Percentiles rank a stretch among this genome's conserved stretches.
phyloP scores from a whole-genome alignment of 1,284 basidiomycete genomes.

The Abortiporus biennis region DNA sequence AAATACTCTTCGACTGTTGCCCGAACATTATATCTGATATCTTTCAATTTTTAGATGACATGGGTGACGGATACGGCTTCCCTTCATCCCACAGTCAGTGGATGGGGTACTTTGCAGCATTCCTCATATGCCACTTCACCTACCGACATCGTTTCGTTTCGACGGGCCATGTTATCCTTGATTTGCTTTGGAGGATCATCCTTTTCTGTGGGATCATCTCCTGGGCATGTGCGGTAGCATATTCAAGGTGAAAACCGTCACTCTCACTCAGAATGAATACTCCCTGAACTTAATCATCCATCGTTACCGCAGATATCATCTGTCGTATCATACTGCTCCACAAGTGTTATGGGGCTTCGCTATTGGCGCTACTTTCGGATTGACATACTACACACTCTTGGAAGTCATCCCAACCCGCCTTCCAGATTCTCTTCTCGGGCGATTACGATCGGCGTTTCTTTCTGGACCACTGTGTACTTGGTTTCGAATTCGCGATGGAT shows the following conservation, averaged over 20 bases:
- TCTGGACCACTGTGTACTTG: conserved; percentile 56
- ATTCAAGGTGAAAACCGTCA: conserved; percentile 58
- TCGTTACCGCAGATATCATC: conserved; percentile 44
- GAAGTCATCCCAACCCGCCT: conserved; percentile 53
- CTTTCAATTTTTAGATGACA: conserved; percentile 41
- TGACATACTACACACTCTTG: conserved; percentile 48
- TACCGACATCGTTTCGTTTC: conserved; percentile 62
- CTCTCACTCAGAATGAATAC: background rate
- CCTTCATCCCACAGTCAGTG: conserved; percentile 87
- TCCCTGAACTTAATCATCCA: background rate
- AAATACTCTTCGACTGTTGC: no score
- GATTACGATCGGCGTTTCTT: conserved; percentile 43
- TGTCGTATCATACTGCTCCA: conserved; percentile 66
- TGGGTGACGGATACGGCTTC: conserved; percentile 79
- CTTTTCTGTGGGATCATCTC: conserved; percentile 47
- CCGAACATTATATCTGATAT: no score
- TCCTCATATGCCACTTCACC: conserved; percentile 68
- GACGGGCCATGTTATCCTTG: conserved; percentile 44
- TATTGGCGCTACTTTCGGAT: conserved; percentile 60
- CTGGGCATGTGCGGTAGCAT: conserved; percentile 66
- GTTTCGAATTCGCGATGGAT: conserved; percentile 73
- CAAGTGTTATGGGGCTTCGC: conserved; percentile 73
- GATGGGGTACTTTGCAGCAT: conserved; percentile 82
- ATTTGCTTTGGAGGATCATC: conserved; percentile 37
- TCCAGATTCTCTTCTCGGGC: conserved; percentile 50